Evolutionary conservation across 1,284 basidiomycete species (phyloP), one percentile per base, ranked within the genome.

Genomic region (Marasmius tenuissimus): DNA sequence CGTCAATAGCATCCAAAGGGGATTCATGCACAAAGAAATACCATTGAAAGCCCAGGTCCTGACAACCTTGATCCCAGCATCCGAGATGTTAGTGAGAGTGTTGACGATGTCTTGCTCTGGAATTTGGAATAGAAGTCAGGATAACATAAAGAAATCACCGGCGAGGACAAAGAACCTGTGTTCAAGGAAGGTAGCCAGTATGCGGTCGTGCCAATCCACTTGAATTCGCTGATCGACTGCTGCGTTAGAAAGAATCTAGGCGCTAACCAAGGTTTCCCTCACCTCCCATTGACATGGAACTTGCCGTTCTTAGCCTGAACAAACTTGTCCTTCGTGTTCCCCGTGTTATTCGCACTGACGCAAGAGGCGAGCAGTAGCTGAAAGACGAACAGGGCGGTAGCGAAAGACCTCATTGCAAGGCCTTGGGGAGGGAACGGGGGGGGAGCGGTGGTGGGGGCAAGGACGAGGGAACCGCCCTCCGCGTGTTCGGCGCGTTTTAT

Each of bases 31-130:
- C 61, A 53, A 18, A 66, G 67, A 72, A 73, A 60, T 35, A 79
- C 84, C 83, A 71, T 86, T 85, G 70, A 87, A 83, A 39, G 83
- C 88, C 88, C 89, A 91, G 5, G 85, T 79, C 40, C 88, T 81
- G 18, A 89, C 80, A 33, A 87, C 87, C 61, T 81, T 86, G 63
- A 87, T 78, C 1, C 86, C 86, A 4, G 79, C 75, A 10, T 77
- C 75, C 12, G 82, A 79, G 67, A 90, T 88, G 53, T 82, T 83
- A 12, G 77, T 75, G 47, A 91, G 75, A 1, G 85, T 86, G 57
- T 73, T 69, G 64, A 85, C 80, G 27, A 90, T 84, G 69, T 89
- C 88, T 51, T 83, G 69, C 22, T 84, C 76, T 22, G 62, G 27
- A 11, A 40, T 11, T n/a, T 18, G 5, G 11, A 18, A 58, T 10